Evolutionary conservation across 331 rosid species (phyloP), one percentile per base, ranked within the genome.

Genomic region (Acacia concinna): DNA sequence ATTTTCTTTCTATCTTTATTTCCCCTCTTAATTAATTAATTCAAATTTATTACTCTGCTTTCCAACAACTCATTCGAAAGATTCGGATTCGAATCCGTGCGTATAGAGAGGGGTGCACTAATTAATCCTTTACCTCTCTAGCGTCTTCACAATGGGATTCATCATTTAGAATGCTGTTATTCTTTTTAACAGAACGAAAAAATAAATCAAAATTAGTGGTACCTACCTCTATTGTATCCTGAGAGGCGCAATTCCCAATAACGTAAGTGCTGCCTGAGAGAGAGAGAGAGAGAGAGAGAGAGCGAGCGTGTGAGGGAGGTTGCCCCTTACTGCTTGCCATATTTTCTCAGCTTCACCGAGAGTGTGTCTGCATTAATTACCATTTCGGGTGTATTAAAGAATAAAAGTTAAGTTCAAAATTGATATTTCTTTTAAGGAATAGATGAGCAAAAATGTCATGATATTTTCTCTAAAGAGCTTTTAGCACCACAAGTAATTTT

Each of bases 161-260:
- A 34, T 25, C 9, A 43, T 43, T 43, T 17, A 14, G 40, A 37
- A 37, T 37, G 40, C 40, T 37, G 40, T 2, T 8, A 2, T 38
- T 38, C 8, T 38, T 32, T 46, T 65, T 11, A 10, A 28, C 12
- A 8, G 2, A 37, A 8, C 41, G 0, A 10, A 46, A n/a, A 20
- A 34, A 40, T 11, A 68, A 25, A 6, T 49, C 21, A 66, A 74
- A 64, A 32, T 70, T 14, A n/a, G 75, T 71, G 18, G 1, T 38
- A 38, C 1, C 38, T 76, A 67, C 59, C 74, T 74, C 83, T 31
- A 41, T 68, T 2, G n/a, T 13, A 68, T 21, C 69, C 49, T 68
- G 63, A 74, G 56, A 71, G 67, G 40, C 80, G 46, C 88, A 81
- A 82, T 86, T 90, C 75, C 86, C 90, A 49, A 85, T 66, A 54